Evolutionary conservation across 225 moss, liverwort and hornwort genomes (phyloP).

Genomic region (Lunularia cruciata): DNA sequence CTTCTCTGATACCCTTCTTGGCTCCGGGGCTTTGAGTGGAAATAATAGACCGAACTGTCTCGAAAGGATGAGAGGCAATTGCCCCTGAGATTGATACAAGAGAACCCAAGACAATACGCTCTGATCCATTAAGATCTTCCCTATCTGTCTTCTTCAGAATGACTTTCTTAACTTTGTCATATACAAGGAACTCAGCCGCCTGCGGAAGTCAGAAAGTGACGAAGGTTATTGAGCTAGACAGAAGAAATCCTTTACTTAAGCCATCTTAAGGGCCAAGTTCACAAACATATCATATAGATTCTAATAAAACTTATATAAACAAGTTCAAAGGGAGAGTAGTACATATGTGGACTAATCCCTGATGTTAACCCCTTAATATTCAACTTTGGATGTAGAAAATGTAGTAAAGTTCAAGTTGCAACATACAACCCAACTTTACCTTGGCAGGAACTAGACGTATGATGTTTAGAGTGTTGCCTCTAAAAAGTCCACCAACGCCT

Average conservation of each 20-base stretch:
- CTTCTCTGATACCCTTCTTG: conserved; percentile 4
- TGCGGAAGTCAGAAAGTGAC: background rate
- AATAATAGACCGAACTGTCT: conserved; percentile 23
- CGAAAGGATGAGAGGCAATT: conserved; percentile 22
- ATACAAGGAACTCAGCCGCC: conserved; percentile 28
- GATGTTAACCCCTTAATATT: too few species aligned
- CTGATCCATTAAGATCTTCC: conserved; percentile 19
- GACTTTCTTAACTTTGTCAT: conserved; percentile 16
- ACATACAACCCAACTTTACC: conserved; percentile 5
- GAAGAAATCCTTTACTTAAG: too few species aligned
- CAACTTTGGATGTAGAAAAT: too few species aligned
- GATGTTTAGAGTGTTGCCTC: conserved; percentile 20
- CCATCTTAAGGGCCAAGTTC: too few species aligned
- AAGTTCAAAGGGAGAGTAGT: too few species aligned
- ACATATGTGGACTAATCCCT: too few species aligned
- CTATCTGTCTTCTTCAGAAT: conserved; percentile 13
- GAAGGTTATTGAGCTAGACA: too few species aligned
- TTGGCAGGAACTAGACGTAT: conserved; percentile 17
- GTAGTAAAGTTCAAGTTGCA: too few species aligned
- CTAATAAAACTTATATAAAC: too few species aligned
- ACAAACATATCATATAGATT: too few species aligned
- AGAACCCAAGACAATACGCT: conserved; percentile 21
- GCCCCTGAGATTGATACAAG: conserved; percentile 19
- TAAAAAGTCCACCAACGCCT: conserved; percentile 17
- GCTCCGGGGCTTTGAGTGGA: background rate